Evolutionary conservation across 176 grass and related monocot species (phyloP), one percentile per base, ranked within the genome.

Genomic region (Carex pumila): DNA sequence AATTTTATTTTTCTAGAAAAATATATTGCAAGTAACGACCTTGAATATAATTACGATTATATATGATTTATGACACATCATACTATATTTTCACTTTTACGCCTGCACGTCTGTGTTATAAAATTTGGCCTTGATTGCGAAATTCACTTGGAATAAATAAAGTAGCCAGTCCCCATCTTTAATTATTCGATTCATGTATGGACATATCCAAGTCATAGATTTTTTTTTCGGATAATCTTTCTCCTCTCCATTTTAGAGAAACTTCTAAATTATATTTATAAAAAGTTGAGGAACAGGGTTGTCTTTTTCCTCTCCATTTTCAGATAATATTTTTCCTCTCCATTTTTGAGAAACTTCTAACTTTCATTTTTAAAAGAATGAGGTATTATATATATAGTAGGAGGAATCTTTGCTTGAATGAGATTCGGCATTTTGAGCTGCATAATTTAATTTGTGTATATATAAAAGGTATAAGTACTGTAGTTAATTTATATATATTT

Each of bases 101-200:
- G 14, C 76, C 25, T 80, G 76, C 76, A 61, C 52, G 76, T 61
- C 45, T 36, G 15, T 80, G 32, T 80, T 80, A 36, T 36, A 55
- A 34, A 34, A 36, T 60, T 80, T 10, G 12, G 7, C 5, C 10
- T 61, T 49, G n/a, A 80, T 61, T 80, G 56, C 37, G 50, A 61
- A 58, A 80, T 37, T 60, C 61, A 80, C 76, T 80, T 36, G 76
- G 54, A 80, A 60, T n/a, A 1, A 32, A 79, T 79, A 56, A 37
- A 15, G 5, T 18, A n/a, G 6, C 17, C 41, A 49, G 45, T 39
- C 45, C 45, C 45, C 37, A 75, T 14, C 31, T 7, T 57, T 79
- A 53, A 79, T 79, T 55, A 79, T 59, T 79, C n/a, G 12, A 57
- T 11, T 60, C 4, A 58, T 57, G 22, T 60, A 79, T 57, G 19